Conservation (phyloP, 2,329 filamentous ascomycete genomes). For the Colletotrichum sp. region DNA sequence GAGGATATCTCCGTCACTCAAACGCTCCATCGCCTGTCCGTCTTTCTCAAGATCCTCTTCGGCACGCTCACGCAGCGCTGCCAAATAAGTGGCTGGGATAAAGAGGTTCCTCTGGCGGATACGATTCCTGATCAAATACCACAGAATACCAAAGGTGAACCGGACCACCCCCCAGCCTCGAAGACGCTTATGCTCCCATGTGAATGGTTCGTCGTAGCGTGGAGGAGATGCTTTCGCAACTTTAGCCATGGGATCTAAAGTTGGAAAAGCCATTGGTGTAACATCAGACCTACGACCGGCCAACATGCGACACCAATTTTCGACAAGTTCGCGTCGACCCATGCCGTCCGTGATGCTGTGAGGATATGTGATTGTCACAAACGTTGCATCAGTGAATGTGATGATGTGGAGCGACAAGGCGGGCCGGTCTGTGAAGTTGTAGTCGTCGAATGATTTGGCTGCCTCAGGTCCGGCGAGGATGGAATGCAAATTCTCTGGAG, state of each 20-base stretch:
- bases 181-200: slow-evolving; percentile 2
- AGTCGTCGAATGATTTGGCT: slow-evolving; percentile 37
- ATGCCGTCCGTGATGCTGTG: slow-evolving; percentile 43
- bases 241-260: slow-evolving; percentile 20
- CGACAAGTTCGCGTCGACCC: slow-evolving; percentile 20
- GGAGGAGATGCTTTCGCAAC: slow-evolving; percentile 18
- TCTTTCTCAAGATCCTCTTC: neutral
- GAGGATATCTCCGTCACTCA: slow-evolving; percentile 14
- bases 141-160: neutral
- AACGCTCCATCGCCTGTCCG: neutral
- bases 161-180: neutral
- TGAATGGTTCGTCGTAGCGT: slow-evolving; percentile 36
- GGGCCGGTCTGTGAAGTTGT: slow-evolving; percentile 44
- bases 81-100: slow-evolving; percentile 21
- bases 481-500: slow-evolving; percentile 1
- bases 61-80: neutral
- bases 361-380: slow-evolving; percentile 48
- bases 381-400: slow-evolving; percentile 52
- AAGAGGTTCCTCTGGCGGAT: slow-evolving; percentile 19
- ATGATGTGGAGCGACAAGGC: slow-evolving; percentile 52
- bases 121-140: slow-evolving; percentile 14
- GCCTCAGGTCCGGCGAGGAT: slow-evolving; percentile 20
- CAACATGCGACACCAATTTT: slow-evolving; percentile 48
- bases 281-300: slow-evolving; percentile 45
- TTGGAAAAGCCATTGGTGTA: slow-evolving; percentile 32